phyloP scores from a whole-genome alignment of 177 flowering plant genomes.

The Telopea speciosissima region DNA sequence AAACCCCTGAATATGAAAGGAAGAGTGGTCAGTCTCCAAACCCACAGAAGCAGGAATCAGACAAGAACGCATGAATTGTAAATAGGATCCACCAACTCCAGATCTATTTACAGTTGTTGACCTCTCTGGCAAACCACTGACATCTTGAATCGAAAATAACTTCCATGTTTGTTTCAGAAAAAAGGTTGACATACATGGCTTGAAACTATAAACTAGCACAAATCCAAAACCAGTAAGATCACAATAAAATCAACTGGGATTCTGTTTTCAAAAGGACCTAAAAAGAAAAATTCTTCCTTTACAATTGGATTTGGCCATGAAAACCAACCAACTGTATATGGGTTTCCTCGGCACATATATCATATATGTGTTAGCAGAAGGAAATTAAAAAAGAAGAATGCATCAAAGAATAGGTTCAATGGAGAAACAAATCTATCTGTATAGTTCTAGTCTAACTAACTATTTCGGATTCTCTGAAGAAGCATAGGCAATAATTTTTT shows the following conservation, averaged over 20 bases:
- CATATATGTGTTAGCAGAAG: too few species aligned
- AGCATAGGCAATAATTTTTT: not conserved
- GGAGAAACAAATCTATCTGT: not conserved
- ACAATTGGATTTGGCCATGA: not conserved
- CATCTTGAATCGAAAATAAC: not conserved
- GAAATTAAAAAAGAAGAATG: too few species aligned
- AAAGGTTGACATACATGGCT: not conserved
- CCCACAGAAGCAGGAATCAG: not conserved
- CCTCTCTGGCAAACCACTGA: too few species aligned
- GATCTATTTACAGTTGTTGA: too few species aligned
- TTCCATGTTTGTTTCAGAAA: not conserved
- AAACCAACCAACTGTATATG: not conserved
- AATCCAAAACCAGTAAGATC: not conserved
- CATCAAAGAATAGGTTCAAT: too few species aligned
- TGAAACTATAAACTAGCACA: not conserved
- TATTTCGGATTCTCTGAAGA: not conserved
- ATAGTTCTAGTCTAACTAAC: not conserved
- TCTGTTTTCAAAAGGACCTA: not conserved
- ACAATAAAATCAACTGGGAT: not conserved
- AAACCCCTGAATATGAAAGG: not conserved
- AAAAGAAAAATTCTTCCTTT: too few species aligned
- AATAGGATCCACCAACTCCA: not conserved
- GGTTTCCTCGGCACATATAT: too few species aligned
- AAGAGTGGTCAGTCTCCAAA: not conserved
- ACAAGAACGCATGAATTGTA: not conserved